Evolutionary conservation across 1,139 yeast species (phyloP), one percentile per base, ranked within the genome.

Genomic region (Yamadazyma taylorii): DNA sequence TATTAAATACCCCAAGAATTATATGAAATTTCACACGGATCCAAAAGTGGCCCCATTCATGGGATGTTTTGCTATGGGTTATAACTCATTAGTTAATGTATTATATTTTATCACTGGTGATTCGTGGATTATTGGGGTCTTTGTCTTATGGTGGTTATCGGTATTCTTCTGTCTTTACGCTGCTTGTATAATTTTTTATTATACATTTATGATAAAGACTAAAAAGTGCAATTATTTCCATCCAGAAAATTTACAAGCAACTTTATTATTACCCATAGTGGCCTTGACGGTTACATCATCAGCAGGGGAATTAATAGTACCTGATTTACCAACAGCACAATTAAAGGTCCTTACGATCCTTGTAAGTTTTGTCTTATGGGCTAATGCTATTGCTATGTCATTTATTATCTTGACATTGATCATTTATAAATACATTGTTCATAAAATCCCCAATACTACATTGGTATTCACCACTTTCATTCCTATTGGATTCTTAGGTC

Each of bases 1-100:
- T 36, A 14, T 56, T 3, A 47, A 63, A 12, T 61, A 64, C 37
- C 75, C 73, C 2, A 45, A 50, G 2, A 61, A 69, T 35, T 47
- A 69, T 23, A 36, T 40, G 13, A 48, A 54, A 21, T 60, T 75
- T 43, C 55, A 81, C 34, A 46, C 58, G 19, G 74, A 80, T 45
- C 72, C 78, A 2, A 50, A 61, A 8, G 66, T 73, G 30, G 74
- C 82, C 17, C 75, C 80, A 4, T 85, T 79, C 50, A 63, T 86
- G 67, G 96, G 95, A 3, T 80, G 90, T 46, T 73, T 75, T 38
- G 82, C 87, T 11, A 88, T 88, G 96, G 95, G 88, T 0, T 69
- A 71, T 42, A 72, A 78, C 14, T 79, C 95, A 2, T 59, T 87
- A 42, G 69, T 83, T 34, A 82, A 79, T 52, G 73, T 75, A 59